Evolutionary conservation across 164 flowering plant genomes (phyloP), one percentile per base, ranked within the genome.

Genomic region (Saururus chinensis): DNA sequence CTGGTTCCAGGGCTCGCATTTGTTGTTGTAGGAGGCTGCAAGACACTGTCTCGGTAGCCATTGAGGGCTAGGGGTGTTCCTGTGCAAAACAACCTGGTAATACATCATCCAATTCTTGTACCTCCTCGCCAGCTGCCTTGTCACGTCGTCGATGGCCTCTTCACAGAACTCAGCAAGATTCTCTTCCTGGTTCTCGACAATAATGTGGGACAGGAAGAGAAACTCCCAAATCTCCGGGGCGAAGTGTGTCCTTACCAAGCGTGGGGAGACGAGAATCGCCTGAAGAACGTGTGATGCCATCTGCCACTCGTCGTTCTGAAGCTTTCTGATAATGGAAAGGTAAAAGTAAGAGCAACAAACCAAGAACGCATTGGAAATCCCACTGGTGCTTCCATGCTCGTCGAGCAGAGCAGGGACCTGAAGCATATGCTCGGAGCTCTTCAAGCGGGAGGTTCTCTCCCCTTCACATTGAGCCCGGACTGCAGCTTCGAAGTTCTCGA

Each of bases 251-350:
- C 64, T 63, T 16, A 84, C 73, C 51, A 73, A 69, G 53, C 63
- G 35, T 0, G 96, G 92, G 1, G 71, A 75, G 20, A 84, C 83
- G 64, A 79, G 37, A 24, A 88, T 13, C 11, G 96, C 84, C 66
- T 86, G 96, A 20, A 88, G 82, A 62, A 86, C 86, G 74, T 88
- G 85, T 67, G 75, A 53, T 1, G 92, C 83, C 56, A 74, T 82
- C 75, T 84, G 92, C 83, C 75, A 83, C 51, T 84, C 84, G 63
- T 88, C 85, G n/a, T 60, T 53, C 57, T 80, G 81, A 23, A 86
- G 78, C 61, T 76, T 78, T 67, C 78, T 61, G 37, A 88, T 79
- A 20, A 83, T 48, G 9, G 86, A 79, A 26, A 86, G 78, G 76
- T 83, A 86, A 60, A 88, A 81, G 70, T 86, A 88, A 10, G 92